Evolutionary conservation across 2,329 filamentous ascomycete genomes (phyloP).

Genomic region (Aspergillus chevalieri): DNA sequence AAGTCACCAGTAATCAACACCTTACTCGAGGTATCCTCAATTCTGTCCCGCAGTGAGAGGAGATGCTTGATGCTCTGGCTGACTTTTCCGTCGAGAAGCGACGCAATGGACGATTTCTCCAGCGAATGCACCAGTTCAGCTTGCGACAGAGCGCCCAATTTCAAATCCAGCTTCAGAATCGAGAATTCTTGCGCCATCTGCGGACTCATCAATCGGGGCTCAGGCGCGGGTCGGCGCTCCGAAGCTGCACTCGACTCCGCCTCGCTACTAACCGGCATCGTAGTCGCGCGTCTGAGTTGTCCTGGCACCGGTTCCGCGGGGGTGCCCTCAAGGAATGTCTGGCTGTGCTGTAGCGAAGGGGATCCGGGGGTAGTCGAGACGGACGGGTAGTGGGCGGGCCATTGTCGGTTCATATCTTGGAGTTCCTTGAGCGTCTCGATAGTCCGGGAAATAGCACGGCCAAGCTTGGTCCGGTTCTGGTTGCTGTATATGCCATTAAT

Average conservation of each 20-base stretch:
- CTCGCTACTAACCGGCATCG: slow-evolving; percentile 57
- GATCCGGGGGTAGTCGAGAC: slow-evolving; percentile 23
- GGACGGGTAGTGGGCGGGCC: slow-evolving; percentile 93
- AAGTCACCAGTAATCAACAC: slow-evolving; percentile 92
- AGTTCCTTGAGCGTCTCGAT: slow-evolving; percentile 77
- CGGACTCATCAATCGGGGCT: slow-evolving; percentile 80
- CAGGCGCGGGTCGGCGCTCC: slow-evolving; percentile 55
- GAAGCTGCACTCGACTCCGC: slow-evolving; percentile 68
- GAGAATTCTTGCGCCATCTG: slow-evolving; percentile 96
- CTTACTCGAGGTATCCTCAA: slow-evolving; percentile 96
- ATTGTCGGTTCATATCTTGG: slow-evolving; percentile 81
- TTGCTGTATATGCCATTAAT: slow-evolving; percentile 49
- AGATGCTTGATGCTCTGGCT: slow-evolving; percentile 89
- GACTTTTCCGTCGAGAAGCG: slow-evolving; percentile 88
- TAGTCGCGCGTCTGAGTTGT: slow-evolving; percentile 64
- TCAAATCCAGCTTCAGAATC: slow-evolving; percentile 87
- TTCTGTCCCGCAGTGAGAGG: slow-evolving; percentile 77
- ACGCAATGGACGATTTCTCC: slow-evolving; percentile 85
- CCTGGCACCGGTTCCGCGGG: slow-evolving; percentile 35
- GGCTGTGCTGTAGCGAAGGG: slow-evolving; percentile 27
- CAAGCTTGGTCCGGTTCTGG: slow-evolving; percentile 79
- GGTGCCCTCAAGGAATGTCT: slow-evolving; percentile 26
- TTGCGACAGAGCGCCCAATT: slow-evolving; percentile 79
- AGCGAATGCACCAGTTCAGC: slow-evolving; percentile 88
- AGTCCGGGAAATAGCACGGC: slow-evolving; percentile 77